A percentile compares a stretch with the other conserved stretches of the same genome.
These are phyloP conservation scores for Vigna reflexopilosa DNA, from an alignment of 306 rosid genomes.

Conservation along the genomic window DNA sequence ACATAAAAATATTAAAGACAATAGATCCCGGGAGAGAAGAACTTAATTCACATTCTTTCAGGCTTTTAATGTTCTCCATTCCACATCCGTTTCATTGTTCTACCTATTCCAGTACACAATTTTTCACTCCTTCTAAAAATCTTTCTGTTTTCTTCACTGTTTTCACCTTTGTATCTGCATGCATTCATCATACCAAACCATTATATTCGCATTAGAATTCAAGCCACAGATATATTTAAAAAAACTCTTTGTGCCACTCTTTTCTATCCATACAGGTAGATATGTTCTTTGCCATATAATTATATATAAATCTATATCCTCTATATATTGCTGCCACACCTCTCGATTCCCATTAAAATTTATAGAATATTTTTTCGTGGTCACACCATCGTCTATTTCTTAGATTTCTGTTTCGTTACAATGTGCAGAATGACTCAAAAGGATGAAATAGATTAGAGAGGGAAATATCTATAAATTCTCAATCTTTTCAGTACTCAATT, in stretches of 20 bases:
- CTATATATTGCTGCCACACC: conserved; percentile 39
- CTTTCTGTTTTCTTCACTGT: not conserved
- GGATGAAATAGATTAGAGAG: conserved; percentile 28
- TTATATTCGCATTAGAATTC: conserved; percentile 14
- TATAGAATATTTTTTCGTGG: conserved; percentile 44
- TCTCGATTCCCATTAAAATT: conserved; percentile 46
- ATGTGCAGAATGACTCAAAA: conserved; percentile 47
- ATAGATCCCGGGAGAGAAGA: conserved; percentile 46
- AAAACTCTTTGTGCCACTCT: conserved; percentile 25
- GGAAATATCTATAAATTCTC: conserved; percentile 30
- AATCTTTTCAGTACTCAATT: conserved; percentile 15
- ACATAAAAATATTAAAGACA: conserved; percentile 48
- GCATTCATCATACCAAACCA: conserved; percentile 16
- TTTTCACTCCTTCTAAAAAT: not conserved
- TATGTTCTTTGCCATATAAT: conserved; percentile 21
- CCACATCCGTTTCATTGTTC: conserved; percentile 40
- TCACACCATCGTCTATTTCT: conserved; percentile 34
- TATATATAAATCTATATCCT: not conserved
- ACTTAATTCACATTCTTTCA: conserved; percentile 53
- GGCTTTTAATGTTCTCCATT: conserved; percentile 50
- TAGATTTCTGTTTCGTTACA: conserved; percentile 40
- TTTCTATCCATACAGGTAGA: conserved; percentile 38
- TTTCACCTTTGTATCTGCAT: conserved; percentile 14
- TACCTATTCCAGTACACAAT: conserved; percentile 34
- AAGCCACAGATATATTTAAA: conserved; percentile 21